Evolutionary conservation across 2,329 filamentous ascomycete species (phyloP).

Genomic region (Colletotrichum costaricense): DNA sequence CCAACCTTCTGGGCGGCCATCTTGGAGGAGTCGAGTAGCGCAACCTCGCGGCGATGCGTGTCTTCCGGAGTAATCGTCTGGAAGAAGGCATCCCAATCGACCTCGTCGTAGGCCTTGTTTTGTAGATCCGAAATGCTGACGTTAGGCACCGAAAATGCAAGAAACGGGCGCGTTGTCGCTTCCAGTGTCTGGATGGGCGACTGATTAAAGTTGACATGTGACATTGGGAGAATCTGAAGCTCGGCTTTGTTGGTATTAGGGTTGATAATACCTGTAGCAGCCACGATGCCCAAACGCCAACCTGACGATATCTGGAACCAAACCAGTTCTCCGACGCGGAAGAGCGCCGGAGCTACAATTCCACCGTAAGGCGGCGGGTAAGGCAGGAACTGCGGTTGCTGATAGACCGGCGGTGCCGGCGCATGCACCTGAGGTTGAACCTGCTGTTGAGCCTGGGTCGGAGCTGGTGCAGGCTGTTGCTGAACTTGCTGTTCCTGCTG

Average conservation of each 20-base stretch:
- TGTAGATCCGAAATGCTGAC: slow-evolving; percentile 52
- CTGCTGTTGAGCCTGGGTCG: slow-evolving; percentile 10
- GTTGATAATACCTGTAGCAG: slow-evolving; percentile 43
- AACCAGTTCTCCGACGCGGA: slow-evolving; percentile 61
- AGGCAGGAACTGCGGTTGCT: slow-evolving; percentile 31
- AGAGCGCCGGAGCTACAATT: slow-evolving; percentile 47
- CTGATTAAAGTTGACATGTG: slow-evolving; percentile 51
- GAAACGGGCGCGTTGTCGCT: slow-evolving; percentile 59
- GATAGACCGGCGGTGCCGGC: slow-evolving; percentile 14
- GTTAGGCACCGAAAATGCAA: slow-evolving; percentile 62
- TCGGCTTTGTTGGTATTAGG: slow-evolving; percentile 37
- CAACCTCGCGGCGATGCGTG: slow-evolving; percentile 50
- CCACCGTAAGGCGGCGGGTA: slow-evolving; percentile 23
- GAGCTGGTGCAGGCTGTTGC: slow-evolving; percentile 10
- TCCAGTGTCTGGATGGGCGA: slow-evolving; percentile 51
- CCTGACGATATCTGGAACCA: slow-evolving; percentile 60
- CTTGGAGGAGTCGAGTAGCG: slow-evolving; percentile 63
- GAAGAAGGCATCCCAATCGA: slow-evolving; percentile 54
- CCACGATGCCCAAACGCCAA: slow-evolving; percentile 61
- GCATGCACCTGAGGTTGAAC: slow-evolving; percentile 24
- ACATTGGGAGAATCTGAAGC: slow-evolving; percentile 52
- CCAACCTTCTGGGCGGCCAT: slow-evolving; percentile 61
- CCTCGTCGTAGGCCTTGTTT: slow-evolving; percentile 52
- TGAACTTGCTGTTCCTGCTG: background rate
- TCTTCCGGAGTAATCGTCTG: slow-evolving; percentile 47